Percentiles rank a stretch among this genome's conserved stretches.
These are phyloP conservation scores for Alternaria hordeiaustralica DNA, from an alignment of 2,329 filamentous ascomycete species.

Conservation along the genomic window DNA sequence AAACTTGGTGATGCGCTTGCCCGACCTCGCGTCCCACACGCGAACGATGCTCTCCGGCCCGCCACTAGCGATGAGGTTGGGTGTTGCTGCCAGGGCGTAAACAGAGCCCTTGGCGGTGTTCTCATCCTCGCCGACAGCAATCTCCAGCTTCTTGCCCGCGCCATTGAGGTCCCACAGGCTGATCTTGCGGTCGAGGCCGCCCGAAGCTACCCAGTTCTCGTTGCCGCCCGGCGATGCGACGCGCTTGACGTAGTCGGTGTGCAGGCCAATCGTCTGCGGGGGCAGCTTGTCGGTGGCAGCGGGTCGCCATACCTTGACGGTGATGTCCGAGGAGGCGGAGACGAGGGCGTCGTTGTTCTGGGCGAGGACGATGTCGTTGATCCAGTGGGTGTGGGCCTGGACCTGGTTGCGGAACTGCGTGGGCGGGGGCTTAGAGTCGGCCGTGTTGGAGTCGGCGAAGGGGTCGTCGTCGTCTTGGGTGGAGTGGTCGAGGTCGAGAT, in stretches of 20 bases:
- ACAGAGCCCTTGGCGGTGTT: conserved; percentile 88
- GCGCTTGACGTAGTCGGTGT: conserved; percentile 96
- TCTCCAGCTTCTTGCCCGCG: conserved; percentile 82
- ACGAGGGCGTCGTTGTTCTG: conserved; percentile 80
- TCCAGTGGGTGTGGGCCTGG: conserved; percentile 92
- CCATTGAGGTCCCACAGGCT: conserved; percentile 93
- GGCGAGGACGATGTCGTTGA: conserved; percentile 87
- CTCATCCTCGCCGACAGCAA: conserved; percentile 84
- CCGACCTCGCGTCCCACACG: conserved; percentile 88
- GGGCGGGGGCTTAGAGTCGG: conserved; percentile 49
- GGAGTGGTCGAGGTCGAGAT: conserved; percentile 64
- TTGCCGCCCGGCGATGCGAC: conserved; percentile 76
- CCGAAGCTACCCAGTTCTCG: conserved; percentile 89
- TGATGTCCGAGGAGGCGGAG: conserved; percentile 91
- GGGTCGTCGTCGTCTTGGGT: conserved; percentile 50
- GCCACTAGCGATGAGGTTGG: conserved; percentile 84
- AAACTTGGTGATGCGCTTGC: conserved; percentile 92
- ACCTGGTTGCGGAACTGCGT: conserved; percentile 68
- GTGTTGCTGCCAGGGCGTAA: conserved; percentile 83
- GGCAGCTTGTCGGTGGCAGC: conserved; percentile 67
- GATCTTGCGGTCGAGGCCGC: conserved; percentile 90
- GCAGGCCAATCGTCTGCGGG: conserved; percentile 83
- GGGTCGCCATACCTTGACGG: conserved; percentile 91
- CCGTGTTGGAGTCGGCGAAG: conserved; percentile 45
- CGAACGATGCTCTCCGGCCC: conserved; percentile 93